Conservation (phyloP, 2,329 filamentous ascomycete genomes). For the Sporothrix mexicana region DNA sequence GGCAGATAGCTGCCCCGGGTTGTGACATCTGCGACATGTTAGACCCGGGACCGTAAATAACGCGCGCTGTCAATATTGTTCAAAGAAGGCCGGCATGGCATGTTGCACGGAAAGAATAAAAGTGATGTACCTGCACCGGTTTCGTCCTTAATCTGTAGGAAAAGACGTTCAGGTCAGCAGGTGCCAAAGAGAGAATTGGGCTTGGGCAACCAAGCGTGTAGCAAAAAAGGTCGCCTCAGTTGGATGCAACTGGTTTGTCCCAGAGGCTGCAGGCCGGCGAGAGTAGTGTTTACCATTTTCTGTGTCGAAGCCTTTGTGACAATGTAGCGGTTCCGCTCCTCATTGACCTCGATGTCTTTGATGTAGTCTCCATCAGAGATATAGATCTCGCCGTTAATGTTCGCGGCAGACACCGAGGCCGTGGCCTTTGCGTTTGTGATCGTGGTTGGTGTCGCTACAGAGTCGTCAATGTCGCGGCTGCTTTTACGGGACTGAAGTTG, state of each 20-base stretch:
- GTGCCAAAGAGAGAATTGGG: slow-evolving; percentile 72
- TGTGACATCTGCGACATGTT: slow-evolving; percentile 82
- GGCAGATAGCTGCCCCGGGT: slow-evolving; percentile 96
- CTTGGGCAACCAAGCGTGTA: slow-evolving; percentile 68
- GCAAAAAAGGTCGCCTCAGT: slow-evolving; percentile 74
- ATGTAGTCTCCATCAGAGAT: slow-evolving; percentile 97
- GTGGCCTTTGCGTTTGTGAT: slow-evolving; percentile 52
- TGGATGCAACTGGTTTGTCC: slow-evolving; percentile 41
- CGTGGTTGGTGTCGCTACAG: slow-evolving; percentile 71
- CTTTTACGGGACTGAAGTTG: slow-evolving; percentile 85
- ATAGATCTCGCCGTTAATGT: slow-evolving; percentile 86
- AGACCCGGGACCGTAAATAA: not conserved
- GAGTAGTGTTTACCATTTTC: slow-evolving; percentile 91
- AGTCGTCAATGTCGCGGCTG: slow-evolving; percentile 88
- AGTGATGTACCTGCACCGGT: slow-evolving; percentile 97
- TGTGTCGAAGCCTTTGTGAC: slow-evolving; percentile 96
- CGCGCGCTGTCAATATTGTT: slow-evolving; percentile 51
- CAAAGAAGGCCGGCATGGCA: not conserved
- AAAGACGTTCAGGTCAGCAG: slow-evolving; percentile 86
- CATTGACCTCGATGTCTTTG: slow-evolving; percentile 98
- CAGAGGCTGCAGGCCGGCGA: slow-evolving; percentile 39
- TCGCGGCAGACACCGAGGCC: slow-evolving; percentile 50
- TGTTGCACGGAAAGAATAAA: not conserved
- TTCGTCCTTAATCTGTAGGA: slow-evolving; percentile 94
- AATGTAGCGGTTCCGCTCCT: slow-evolving; percentile 93